Conservation (phyloP, 2,329 filamentous ascomycete genomes). For the Emydomyces testavorans region DNA sequence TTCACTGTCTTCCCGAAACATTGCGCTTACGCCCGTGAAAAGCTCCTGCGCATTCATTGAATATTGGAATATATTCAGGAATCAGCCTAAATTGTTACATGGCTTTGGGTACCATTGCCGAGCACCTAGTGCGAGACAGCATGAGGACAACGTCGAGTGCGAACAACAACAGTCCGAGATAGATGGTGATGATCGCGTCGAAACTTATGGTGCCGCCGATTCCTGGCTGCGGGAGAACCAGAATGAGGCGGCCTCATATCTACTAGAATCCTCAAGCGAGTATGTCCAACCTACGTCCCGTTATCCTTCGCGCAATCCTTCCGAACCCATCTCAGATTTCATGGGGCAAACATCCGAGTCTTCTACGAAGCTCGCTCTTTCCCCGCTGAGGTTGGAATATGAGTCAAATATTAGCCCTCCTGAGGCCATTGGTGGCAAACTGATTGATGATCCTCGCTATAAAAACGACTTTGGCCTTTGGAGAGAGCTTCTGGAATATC, state of each 20-base stretch:
- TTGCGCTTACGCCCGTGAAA: neutral
- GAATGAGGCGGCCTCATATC: neutral
- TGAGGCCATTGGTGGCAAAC: conserved; percentile 26
- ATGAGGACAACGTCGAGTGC: neutral
- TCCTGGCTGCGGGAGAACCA: neutral
- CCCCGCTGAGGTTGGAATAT: conserved; percentile 29
- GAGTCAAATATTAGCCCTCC: conserved; percentile 34
- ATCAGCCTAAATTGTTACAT: neutral
- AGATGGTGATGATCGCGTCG: neutral
- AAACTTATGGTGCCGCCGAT: neutral
- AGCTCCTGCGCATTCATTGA: neutral
- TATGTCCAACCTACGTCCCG: neutral
- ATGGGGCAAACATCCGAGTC: conserved; percentile 10
- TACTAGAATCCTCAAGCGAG: neutral
- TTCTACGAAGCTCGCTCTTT: conserved; percentile 6
- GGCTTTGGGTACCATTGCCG: neutral
- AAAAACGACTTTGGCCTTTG: conserved; percentile 34
- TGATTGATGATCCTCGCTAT: conserved; percentile 28
- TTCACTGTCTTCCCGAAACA: neutral
- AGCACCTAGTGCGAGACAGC: neutral
- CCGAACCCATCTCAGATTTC: conserved; percentile 11
- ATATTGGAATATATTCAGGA: neutral
- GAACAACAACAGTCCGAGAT: neutral
- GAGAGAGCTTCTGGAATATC: conserved; percentile 36
- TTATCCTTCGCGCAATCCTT: neutral